These are phyloP conservation scores for Alternaria brassicae DNA, from an alignment of 2,329 filamentous ascomycete genomes.

Conservation along the genomic window DNA sequence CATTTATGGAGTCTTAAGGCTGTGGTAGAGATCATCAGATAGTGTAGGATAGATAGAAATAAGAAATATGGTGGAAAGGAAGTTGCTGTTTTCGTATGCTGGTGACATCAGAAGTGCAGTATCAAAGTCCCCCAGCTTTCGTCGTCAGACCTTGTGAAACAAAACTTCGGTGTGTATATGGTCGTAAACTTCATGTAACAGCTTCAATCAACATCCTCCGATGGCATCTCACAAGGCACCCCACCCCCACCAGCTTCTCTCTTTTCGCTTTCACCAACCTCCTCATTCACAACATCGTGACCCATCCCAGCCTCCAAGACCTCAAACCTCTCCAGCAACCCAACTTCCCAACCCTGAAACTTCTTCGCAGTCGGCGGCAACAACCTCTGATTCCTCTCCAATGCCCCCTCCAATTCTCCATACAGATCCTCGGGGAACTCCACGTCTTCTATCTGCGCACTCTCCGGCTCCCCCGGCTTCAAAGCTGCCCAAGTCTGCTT, in stretches of 20 bases:
- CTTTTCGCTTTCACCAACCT: not conserved
- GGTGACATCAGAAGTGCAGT: not conserved
- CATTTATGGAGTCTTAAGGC: conserved; percentile 28
- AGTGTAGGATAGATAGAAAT: conserved; percentile 38
- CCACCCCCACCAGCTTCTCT: not conserved
- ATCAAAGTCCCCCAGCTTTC: not conserved
- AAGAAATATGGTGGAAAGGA: conserved; percentile 9
- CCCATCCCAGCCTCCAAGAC: conserved; percentile 23
- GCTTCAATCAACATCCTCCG: conserved; percentile 10
- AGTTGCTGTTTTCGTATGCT: not conserved
- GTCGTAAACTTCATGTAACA: not conserved
- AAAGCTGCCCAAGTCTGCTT: conserved; percentile 31
- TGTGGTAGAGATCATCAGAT: conserved; percentile 46
- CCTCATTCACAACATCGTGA: not conserved
- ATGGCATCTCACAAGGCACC: not conserved
- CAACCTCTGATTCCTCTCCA: conserved; percentile 59
- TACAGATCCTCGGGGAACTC: conserved; percentile 61
- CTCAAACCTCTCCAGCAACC: conserved; percentile 65
- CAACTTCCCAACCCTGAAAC: conserved; percentile 73
- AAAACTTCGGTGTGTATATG: not conserved
- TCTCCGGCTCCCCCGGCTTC: conserved; percentile 45
- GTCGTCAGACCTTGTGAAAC: not conserved
- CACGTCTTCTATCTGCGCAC: conserved; percentile 59
- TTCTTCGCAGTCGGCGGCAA: conserved; percentile 64
- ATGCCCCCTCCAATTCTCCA: conserved; percentile 50